A percentile compares a stretch with the other conserved stretches of the same genome.
Evolutionary conservation across 805 yeast species (phyloP).

Genomic region (Spathaspora sp.): DNA sequence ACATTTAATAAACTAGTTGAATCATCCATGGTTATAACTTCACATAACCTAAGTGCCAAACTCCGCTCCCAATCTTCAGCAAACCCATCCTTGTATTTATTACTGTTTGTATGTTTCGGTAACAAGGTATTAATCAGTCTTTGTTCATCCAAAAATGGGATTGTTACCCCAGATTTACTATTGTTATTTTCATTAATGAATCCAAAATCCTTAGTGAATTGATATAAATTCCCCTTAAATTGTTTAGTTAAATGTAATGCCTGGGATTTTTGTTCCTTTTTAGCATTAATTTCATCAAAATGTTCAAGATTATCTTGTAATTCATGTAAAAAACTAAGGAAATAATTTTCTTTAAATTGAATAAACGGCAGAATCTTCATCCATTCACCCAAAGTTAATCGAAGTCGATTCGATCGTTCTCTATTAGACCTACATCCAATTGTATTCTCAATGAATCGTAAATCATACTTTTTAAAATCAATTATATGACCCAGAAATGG

Average conservation of each 20-base stretch:
- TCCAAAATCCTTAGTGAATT: conserved; percentile 17
- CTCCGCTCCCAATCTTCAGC: conserved; percentile 30
- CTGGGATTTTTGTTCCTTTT: conserved; percentile 13
- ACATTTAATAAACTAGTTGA: conserved; percentile 24
- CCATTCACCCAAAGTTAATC: conserved; percentile 35
- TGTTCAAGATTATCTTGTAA: conserved; percentile 12
- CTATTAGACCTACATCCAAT: conserved; percentile 11
- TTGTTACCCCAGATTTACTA: neutral
- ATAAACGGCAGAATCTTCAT: conserved; percentile 33
- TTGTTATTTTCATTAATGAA: conserved; percentile 9
- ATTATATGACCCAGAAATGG: conserved; percentile 24
- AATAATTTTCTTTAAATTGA: conserved; percentile 19
- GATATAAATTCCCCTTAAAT: conserved; percentile 15
- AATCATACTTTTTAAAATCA: conserved; percentile 34
- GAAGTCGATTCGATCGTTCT: conserved; percentile 16
- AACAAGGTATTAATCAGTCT: neutral
- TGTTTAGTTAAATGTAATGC: conserved; percentile 17
- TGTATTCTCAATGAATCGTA: conserved; percentile 25
- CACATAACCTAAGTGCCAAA: conserved; percentile 11
- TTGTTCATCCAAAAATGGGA: conserved; percentile 1
- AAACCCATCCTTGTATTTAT: conserved; percentile 10
- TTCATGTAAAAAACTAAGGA: conserved; percentile 15
- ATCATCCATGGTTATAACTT: conserved; percentile 9
- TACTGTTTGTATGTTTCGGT: neutral
- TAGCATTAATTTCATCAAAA: conserved; percentile 9